Percentiles rank a stretch among this genome's conserved stretches.
These are phyloP conservation scores for Phaffomyces antillensis DNA, from an alignment of 805 yeast species.

Conservation along the genomic window DNA sequence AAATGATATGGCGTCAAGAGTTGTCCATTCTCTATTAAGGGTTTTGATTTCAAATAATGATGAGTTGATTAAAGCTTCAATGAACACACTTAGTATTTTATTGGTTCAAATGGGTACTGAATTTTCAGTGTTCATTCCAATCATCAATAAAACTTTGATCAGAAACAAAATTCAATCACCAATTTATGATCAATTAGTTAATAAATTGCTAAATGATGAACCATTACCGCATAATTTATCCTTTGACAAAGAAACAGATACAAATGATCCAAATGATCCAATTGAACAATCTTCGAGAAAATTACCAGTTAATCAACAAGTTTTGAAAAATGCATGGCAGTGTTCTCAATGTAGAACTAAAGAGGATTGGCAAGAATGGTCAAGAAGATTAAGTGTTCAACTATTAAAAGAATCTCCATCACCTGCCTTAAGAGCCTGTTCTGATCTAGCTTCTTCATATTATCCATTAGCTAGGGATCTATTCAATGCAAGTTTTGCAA, in stretches of 20 bases:
- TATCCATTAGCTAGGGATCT: conserved; percentile 84
- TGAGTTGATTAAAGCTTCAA: conserved; percentile 56
- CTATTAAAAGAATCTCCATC: conserved; percentile 88
- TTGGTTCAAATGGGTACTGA: conserved; percentile 79
- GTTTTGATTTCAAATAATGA: conserved; percentile 46
- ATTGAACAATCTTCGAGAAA: conserved; percentile 67
- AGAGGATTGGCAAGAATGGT: conserved; percentile 99
- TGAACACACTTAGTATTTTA: conserved; percentile 75
- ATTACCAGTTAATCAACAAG: conserved; percentile 59
- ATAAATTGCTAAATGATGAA: conserved; percentile 73
- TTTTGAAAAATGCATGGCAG: conserved; percentile 83
- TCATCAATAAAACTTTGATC: conserved; percentile 59
- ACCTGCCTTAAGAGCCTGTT: conserved; percentile 89
- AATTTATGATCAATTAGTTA: conserved; percentile 74
- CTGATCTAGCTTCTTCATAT: conserved; percentile 79
- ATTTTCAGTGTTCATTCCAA: conserved; percentile 79
- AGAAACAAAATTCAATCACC: conserved; percentile 61
- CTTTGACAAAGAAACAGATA: conserved; percentile 52
- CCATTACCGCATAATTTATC: conserved; percentile 74
- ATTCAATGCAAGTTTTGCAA: conserved; percentile 90
- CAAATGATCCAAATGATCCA: conserved; percentile 33
- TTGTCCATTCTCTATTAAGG: conserved; percentile 78
- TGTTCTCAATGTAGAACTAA: conserved; percentile 80
- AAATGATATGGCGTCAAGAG: conserved; percentile 84
- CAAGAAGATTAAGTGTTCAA: conserved; percentile 77